Percentiles rank a stretch among this genome's conserved stretches.
Conservation (phyloP, 2,329 filamentous ascomycete genomes). For the Graphilbum fragrans region DNA sequence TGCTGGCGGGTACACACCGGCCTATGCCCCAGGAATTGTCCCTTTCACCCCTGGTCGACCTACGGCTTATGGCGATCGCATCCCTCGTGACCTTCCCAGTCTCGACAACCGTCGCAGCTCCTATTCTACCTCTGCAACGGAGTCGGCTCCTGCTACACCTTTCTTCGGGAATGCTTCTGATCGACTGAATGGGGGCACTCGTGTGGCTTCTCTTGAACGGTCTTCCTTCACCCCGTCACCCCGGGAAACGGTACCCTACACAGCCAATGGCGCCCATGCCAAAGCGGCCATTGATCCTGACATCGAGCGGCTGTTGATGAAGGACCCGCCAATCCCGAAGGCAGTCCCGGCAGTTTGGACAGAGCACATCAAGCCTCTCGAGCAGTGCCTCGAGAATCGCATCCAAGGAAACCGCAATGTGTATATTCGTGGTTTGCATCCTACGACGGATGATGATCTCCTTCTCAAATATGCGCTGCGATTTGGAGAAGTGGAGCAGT, state of each 20-base stretch:
- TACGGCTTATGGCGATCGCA: constrained; percentile 29
- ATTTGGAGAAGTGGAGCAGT: constrained; percentile 90
- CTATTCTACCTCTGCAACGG: constrained; percentile 47
- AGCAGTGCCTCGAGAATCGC: constrained; percentile 88
- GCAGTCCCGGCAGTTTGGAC: constrained; percentile 86
- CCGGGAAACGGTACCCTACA: constrained; percentile 35
- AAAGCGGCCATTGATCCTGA: constrained; percentile 34
- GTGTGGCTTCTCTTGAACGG: constrained; percentile 45
- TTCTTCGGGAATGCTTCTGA: constrained; percentile 47
- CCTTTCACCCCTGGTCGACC: constrained; percentile 42
- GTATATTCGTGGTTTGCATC: constrained; percentile 92
- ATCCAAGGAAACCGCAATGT: constrained; percentile 90
- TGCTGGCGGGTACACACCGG: constrained; percentile 5
- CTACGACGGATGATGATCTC: constrained; percentile 88
- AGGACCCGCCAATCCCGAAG: constrained; percentile 72
- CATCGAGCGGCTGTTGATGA: constrained; percentile 54
- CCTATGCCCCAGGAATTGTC: constrained; percentile 20
- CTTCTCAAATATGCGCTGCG: constrained; percentile 70
- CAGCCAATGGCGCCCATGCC: constrained; percentile 18
- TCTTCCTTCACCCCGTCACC: constrained; percentile 58
- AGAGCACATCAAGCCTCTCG: constrained; percentile 78
- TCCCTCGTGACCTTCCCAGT: constrained; percentile 42
- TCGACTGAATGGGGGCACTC: constrained; percentile 42
- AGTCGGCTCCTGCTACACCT: constrained; percentile 54
- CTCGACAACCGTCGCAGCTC: constrained; percentile 55